A percentile compares a stretch with the other conserved stretches of the same genome.
Conservation (phyloP, 2,329 filamentous ascomycete species). For the Fusarium palustre region DNA sequence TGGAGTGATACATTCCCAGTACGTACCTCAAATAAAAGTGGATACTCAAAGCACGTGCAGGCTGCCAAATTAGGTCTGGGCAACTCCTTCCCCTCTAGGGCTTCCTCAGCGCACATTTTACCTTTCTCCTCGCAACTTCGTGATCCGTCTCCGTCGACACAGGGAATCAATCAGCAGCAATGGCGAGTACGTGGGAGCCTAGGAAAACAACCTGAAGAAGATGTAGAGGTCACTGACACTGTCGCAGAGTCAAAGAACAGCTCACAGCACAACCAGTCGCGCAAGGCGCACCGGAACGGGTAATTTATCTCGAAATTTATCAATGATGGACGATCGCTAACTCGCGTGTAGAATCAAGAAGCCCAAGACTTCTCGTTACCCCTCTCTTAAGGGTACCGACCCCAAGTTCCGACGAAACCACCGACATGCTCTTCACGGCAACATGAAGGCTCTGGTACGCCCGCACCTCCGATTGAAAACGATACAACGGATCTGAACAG, state of each 20-base stretch:
- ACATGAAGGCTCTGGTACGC: conserved; percentile 94
- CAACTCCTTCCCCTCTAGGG: conserved; percentile 46
- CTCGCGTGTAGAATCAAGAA: conserved; percentile 90
- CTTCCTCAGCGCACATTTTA: conserved; percentile 46
- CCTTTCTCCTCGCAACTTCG: conserved; percentile 46
- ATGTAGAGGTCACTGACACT: conserved; percentile 35
- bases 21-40: not conserved
- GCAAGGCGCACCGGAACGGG: conserved; percentile 99
- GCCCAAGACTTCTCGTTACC: conserved; percentile 99
- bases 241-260: conserved; percentile 97
- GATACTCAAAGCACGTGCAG: conserved; percentile 13
- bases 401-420: conserved; percentile 99
- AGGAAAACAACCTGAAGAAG: not conserved
- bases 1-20: not conserved
- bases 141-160: conserved; percentile 46
- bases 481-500: not conserved
- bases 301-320: conserved; percentile 65
- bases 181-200: conserved; percentile 54
- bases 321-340: conserved; percentile 30
- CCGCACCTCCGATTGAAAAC: conserved; percentile 15
- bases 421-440: conserved; percentile 99
- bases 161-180: conserved; percentile 52
- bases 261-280: conserved; percentile 98
- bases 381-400: conserved; percentile 97
- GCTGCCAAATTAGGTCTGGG: conserved; percentile 32